Percentiles rank a stretch among this genome's conserved stretches.
These are phyloP conservation scores for Saposhnikovia divaricata DNA, from an alignment of 129 eudicot genomes.

Conservation along the genomic window DNA sequence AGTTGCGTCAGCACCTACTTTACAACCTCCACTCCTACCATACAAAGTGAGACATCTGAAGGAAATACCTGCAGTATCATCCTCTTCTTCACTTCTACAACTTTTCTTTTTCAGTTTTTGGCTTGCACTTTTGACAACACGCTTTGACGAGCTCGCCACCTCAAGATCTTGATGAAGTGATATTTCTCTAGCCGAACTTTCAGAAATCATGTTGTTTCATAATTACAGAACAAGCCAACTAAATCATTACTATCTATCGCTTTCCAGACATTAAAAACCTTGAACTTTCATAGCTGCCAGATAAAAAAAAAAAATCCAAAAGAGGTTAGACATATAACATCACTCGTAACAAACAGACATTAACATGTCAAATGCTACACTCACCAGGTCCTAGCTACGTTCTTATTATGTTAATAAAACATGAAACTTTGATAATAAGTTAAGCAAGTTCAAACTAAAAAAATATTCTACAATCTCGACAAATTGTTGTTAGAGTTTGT, in stretches of 20 bases:
- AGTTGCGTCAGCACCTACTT: slow-evolving; percentile 72
- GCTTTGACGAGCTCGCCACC: slow-evolving; percentile 62
- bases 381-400: not conserved
- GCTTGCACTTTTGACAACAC: slow-evolving; percentile 68
- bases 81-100: slow-evolving; percentile 48
- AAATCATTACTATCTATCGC: not conserved
- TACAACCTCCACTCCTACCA: slow-evolving; percentile 81
- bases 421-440: not conserved
- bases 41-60: slow-evolving; percentile 67
- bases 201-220: slow-evolving; percentile 23
- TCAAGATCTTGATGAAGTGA: slow-evolving; percentile 53
- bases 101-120: slow-evolving; percentile 64
- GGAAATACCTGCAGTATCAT: slow-evolving; percentile 45
- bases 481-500: not conserved
- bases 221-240: slow-evolving; percentile 3
- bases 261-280: not conserved
- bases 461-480: not conserved
- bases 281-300: slow-evolving; percentile 8
- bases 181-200: slow-evolving; percentile 36
- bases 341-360: not conserved
- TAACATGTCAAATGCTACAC: no score
- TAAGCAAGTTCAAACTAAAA: not conserved
- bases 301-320: slow-evolving; percentile 8
- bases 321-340: not conserved
- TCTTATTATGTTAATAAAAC: not conserved